These are phyloP conservation scores for Globisporangium polare DNA, from an alignment of 352 stramenopile genomes.

Conservation along the genomic window DNA sequence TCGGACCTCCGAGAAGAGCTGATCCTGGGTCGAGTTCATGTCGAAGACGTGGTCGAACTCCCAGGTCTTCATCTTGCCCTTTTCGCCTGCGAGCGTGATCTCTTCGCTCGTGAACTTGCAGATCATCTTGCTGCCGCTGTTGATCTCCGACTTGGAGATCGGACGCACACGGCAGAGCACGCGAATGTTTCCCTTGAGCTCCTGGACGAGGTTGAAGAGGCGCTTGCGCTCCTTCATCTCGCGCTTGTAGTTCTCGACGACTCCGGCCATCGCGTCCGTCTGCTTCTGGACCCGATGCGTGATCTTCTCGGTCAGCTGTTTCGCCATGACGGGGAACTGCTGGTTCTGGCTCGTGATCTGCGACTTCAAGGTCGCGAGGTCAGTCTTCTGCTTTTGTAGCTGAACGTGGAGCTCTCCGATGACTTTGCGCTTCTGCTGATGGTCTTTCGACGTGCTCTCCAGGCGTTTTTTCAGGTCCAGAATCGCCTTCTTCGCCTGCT, in stretches of 20 bases:
- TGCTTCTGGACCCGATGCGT: constrained; percentile 68
- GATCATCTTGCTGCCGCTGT: constrained; percentile 72
- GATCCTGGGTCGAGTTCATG: constrained; percentile 65
- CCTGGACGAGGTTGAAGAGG: constrained; percentile 95
- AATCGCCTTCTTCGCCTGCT: constrained; percentile 87
- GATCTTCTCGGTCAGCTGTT: constrained; percentile 75
- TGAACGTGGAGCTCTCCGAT: constrained; percentile 36
- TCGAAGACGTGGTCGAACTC: constrained; percentile 88
- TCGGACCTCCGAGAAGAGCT: constrained; percentile 75
- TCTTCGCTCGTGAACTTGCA: constrained; percentile 82
- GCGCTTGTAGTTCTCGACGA: constrained; percentile 88
- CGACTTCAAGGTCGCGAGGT: constrained; percentile 45
- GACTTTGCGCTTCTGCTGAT: constrained; percentile 49
- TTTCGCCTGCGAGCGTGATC: constrained; percentile 74
- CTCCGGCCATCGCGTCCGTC: constrained; percentile 70
- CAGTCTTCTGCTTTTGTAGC: constrained; percentile 52
- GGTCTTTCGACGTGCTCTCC: constrained; percentile 50
- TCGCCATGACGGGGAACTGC: constrained; percentile 51
- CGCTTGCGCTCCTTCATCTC: constrained; percentile 88
- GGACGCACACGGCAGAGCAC: constrained; percentile 96
- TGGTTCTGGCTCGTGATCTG: constrained; percentile 51
- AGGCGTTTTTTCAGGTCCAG: constrained; percentile 79
- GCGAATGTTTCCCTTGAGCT: constrained; percentile 97
- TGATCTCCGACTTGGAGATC: constrained; percentile 75
- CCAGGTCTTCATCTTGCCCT: constrained; percentile 84